A percentile compares a stretch with the other conserved stretches of the same genome.
These are phyloP conservation scores for Glonium stellatum DNA, from an alignment of 495 filamentous ascomycete genomes.

Conservation along the genomic window DNA sequence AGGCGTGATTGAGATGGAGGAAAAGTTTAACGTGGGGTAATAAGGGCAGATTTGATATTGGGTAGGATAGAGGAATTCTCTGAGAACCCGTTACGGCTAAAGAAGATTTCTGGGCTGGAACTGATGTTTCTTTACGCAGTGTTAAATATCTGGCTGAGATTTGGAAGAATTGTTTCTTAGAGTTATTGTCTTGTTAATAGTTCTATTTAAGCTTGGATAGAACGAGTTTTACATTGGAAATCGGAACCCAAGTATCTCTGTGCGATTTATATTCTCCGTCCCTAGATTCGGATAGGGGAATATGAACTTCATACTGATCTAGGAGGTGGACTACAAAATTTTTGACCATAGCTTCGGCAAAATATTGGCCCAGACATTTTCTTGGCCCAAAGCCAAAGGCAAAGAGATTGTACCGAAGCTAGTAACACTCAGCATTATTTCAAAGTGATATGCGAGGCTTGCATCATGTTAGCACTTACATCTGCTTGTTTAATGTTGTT, in stretches of 20 bases:
- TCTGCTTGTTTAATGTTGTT: not conserved
- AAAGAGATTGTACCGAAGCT: slow-evolving; percentile 19
- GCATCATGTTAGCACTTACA: not conserved
- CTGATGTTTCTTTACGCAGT: too few species aligned
- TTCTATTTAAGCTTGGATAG: not conserved
- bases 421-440: not conserved
- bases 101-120: too few species aligned
- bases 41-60: not conserved
- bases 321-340: slow-evolving; percentile 2
- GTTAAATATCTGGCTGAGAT: too few species aligned
- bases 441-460: not conserved
- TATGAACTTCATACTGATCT: not conserved
- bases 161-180: too few species aligned
- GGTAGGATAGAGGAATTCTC: not conserved
- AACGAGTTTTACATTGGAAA: not conserved
- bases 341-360: slow-evolving; percentile 7
- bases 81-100: too few species aligned
- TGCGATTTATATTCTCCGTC: not conserved
- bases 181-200: not conserved
- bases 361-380: slow-evolving; percentile 10
- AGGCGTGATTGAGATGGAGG: not conserved
- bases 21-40: too few species aligned
- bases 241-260: not conserved
- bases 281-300: not conserved
- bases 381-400: slow-evolving; percentile 10